Evolutionary conservation across 2,329 filamentous ascomycete species (phyloP).

Genomic region (Aspergillus alliaceus): DNA sequence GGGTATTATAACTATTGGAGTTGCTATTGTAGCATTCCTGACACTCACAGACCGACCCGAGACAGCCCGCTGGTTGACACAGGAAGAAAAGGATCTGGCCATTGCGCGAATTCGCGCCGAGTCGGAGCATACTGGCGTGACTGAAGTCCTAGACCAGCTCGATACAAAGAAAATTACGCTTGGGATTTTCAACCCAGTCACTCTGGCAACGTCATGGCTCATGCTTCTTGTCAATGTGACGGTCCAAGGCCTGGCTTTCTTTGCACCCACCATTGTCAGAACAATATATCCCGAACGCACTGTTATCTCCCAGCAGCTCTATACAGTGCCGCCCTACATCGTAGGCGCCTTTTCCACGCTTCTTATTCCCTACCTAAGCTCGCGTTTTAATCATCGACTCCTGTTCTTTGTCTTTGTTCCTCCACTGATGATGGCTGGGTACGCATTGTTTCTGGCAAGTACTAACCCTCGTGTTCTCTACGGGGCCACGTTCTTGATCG

Average conservation of each 20-base stretch:
- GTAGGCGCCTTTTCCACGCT: slow-evolving; percentile 68
- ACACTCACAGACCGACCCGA: slow-evolving; percentile 69
- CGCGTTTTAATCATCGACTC: slow-evolving; percentile 59
- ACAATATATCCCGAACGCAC: slow-evolving; percentile 64
- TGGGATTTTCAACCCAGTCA: slow-evolving; percentile 66
- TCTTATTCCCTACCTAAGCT: slow-evolving; percentile 61
- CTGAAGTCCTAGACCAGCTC: slow-evolving; percentile 64
- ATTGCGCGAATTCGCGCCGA: slow-evolving; percentile 61
- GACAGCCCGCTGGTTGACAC: slow-evolving; percentile 65
- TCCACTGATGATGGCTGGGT: slow-evolving; percentile 67
- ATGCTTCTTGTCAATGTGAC: slow-evolving; percentile 69
- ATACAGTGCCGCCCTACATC: slow-evolving; percentile 69
- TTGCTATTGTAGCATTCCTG: slow-evolving; percentile 62
- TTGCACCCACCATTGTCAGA: slow-evolving; percentile 67
- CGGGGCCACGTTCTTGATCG: slow-evolving; percentile 69
- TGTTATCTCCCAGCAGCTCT: slow-evolving; percentile 65
- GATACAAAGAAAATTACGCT: slow-evolving; percentile 59
- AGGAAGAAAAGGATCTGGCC: slow-evolving; percentile 66
- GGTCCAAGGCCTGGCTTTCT: slow-evolving; percentile 70
- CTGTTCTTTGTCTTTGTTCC: slow-evolving; percentile 62
- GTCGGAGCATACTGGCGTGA: slow-evolving; percentile 64
- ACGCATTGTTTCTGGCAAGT: slow-evolving; percentile 68
- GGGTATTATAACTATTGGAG: slow-evolving; percentile 61
- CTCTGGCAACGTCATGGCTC: slow-evolving; percentile 52
- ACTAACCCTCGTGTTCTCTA: slow-evolving; percentile 58